Evolutionary conservation across 2,329 filamentous ascomycete genomes (phyloP).

Genomic region (Scorias spongiosa): DNA sequence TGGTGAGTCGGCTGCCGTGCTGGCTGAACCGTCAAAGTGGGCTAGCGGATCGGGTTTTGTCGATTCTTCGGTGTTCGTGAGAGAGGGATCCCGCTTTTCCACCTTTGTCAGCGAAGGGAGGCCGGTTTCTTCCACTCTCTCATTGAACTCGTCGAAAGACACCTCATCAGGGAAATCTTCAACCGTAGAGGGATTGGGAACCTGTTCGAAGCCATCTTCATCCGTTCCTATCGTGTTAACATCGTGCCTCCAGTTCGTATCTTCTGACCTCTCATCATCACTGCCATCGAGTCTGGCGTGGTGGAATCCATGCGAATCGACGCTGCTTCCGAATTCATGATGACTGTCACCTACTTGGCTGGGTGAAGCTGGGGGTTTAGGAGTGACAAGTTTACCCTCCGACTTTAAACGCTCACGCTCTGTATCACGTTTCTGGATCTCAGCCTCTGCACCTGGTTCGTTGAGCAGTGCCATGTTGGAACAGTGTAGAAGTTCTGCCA

Average conservation of each 20-base stretch:
- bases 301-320: slow-evolving; percentile 37
- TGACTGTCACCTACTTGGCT: slow-evolving; percentile 25
- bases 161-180: slow-evolving; percentile 47
- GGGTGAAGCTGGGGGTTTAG: slow-evolving; percentile 42
- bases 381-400: slow-evolving; percentile 56
- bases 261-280: slow-evolving; percentile 41
- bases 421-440: slow-evolving; percentile 63
- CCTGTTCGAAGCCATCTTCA: slow-evolving; percentile 89
- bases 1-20: slow-evolving; percentile 28
- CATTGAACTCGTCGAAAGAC: slow-evolving; percentile 53
- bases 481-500: slow-evolving; percentile 94
- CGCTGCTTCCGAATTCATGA: slow-evolving; percentile 35
- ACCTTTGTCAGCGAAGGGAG: slow-evolving; percentile 8
- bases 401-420: slow-evolving; percentile 67
- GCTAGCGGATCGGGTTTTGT: slow-evolving; percentile 13
- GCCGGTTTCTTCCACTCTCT: slow-evolving; percentile 25
- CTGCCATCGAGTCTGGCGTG: slow-evolving; percentile 31
- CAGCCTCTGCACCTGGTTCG: slow-evolving; percentile 74
- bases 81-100: slow-evolving; percentile 12
- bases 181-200: slow-evolving; percentile 42
- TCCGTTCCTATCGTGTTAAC: slow-evolving; percentile 72
- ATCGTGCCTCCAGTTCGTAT: slow-evolving; percentile 42
- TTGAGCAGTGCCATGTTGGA: slow-evolving; percentile 98
- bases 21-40: slow-evolving; percentile 7
- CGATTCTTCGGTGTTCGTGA: slow-evolving; percentile 2